Conservation (phyloP, 2,329 filamentous ascomycete species). For the Didymella glomerata region DNA sequence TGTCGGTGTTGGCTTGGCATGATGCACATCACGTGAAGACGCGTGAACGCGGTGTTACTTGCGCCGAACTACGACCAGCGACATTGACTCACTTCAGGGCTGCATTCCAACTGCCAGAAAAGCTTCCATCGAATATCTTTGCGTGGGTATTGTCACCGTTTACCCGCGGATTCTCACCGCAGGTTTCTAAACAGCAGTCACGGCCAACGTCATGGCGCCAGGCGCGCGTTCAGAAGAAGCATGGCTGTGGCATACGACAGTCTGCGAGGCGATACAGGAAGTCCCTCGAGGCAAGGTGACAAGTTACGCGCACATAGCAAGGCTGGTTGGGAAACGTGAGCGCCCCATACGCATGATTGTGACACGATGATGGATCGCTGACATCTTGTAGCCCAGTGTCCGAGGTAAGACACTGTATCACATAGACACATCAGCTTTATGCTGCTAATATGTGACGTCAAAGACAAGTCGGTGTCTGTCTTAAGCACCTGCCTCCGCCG, state of each 20-base stretch:
- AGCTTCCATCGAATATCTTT: too few relatives aligned
- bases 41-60: conserved; percentile 24
- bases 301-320: conserved; percentile 83
- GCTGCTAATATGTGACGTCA: conserved; percentile 62
- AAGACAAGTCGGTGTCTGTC: conserved; percentile 86
- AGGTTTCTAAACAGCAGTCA: not conserved
- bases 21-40: conserved; percentile 37
- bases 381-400: conserved; percentile 55
- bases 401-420: conserved; percentile 49
- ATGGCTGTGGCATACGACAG: conserved; percentile 75
- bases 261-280: conserved; percentile 85
- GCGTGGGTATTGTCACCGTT: too few relatives aligned
- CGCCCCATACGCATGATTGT: conserved; percentile 26
- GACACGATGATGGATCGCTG: conserved; percentile 28
- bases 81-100: not conserved
- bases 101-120: too few relatives aligned
- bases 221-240: conserved; percentile 73
- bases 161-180: too few relatives aligned
- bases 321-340: conserved; percentile 75
- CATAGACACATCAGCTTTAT: conserved; percentile 24
- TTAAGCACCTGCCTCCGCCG: conserved; percentile 78
- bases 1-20: conserved; percentile 18
- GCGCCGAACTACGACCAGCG: conserved; percentile 4
- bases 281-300: conserved; percentile 86
- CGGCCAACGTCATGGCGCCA: conserved; percentile 62